phyloP scores from a whole-genome alignment of 805 yeast genomes.

The Saccharomycopsis sp. region DNA sequence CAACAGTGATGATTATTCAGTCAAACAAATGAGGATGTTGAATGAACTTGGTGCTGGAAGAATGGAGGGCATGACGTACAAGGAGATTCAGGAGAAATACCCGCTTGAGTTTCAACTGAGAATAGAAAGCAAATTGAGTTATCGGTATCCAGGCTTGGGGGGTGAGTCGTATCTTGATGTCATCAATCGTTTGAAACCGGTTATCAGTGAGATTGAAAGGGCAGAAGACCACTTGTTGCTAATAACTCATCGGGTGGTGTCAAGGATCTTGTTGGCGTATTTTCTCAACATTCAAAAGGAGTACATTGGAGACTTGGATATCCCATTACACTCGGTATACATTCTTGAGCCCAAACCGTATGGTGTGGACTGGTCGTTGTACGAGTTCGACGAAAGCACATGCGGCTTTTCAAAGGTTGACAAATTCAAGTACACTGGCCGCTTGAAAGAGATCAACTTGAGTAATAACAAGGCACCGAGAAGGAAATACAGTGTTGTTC shows the following conservation, averaged over 20 bases:
- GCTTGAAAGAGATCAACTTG: constrained; percentile 16
- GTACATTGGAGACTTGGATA: constrained; percentile 80
- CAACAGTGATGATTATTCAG: constrained; percentile 61
- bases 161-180: constrained; percentile 96
- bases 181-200: constrained; percentile 77
- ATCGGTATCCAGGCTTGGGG: constrained; percentile 94
- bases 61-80: constrained; percentile 87
- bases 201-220: constrained; percentile 87
- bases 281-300: constrained; percentile 75
- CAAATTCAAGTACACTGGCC: constrained; percentile 21
- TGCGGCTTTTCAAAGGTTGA: constrained; percentile 62
- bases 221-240: constrained; percentile 79
- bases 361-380: constrained; percentile 89
- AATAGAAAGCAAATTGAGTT: constrained; percentile 65
- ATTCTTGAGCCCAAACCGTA: constrained; percentile 88
- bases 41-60: constrained; percentile 90
- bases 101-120: constrained; percentile 79
- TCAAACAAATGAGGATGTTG: constrained; percentile 87
- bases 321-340: constrained; percentile 86
- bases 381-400: constrained; percentile 77
- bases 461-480: constrained; percentile 1
- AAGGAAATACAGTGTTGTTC: constrained; percentile 20
- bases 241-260: constrained; percentile 84
- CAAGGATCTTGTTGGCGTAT: constrained; percentile 79
- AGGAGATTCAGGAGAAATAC: constrained; percentile 60